A percentile compares a stretch with the other conserved stretches of the same genome.
Evolutionary conservation across 2,329 filamentous ascomycete genomes (phyloP).

Genomic region (Aspergillus glaucus): DNA sequence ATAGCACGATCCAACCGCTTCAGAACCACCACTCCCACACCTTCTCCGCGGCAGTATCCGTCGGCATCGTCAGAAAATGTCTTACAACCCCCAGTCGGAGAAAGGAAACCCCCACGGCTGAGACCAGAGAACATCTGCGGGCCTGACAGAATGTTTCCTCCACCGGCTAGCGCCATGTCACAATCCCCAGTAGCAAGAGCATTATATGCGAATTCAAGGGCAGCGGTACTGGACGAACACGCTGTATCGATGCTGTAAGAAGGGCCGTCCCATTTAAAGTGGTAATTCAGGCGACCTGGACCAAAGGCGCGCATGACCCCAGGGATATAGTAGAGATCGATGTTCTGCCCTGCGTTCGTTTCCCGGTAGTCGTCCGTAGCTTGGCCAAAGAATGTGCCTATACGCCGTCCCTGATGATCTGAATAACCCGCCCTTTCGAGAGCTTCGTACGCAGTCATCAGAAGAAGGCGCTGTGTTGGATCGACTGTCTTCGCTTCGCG

Average conservation of each 20-base stretch:
- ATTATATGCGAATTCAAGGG: slow-evolving; percentile 64
- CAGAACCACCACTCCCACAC: slow-evolving; percentile 44
- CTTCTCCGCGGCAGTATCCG: slow-evolving; percentile 52
- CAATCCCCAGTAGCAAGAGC: slow-evolving; percentile 67
- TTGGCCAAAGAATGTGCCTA: slow-evolving; percentile 67
- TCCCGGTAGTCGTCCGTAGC: slow-evolving; percentile 60
- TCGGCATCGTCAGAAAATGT: slow-evolving; percentile 45
- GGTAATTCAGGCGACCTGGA: slow-evolving; percentile 63
- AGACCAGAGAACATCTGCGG: slow-evolving; percentile 71
- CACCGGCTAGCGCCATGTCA: slow-evolving; percentile 73
- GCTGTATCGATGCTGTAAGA: slow-evolving; percentile 68
- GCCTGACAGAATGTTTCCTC: slow-evolving; percentile 65
- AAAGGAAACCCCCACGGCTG: slow-evolving; percentile 44
- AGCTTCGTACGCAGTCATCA: slow-evolving; percentile 74
- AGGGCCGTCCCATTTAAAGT: slow-evolving; percentile 68
- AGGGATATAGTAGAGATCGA: slow-evolving; percentile 61
- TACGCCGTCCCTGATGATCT: slow-evolving; percentile 59
- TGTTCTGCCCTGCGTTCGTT: slow-evolving; percentile 63
- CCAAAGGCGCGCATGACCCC: slow-evolving; percentile 56
- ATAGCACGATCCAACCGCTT: slow-evolving; percentile 47
- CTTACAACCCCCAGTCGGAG: slow-evolving; percentile 42
- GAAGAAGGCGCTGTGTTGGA: slow-evolving; percentile 68
- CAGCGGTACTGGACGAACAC: slow-evolving; percentile 57
- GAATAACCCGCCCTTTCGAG: slow-evolving; percentile 72
- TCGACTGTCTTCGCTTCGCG: slow-evolving; percentile 67